Conservation (phyloP, 805 yeast species). For the Wickerhamiella galacta region DNA sequence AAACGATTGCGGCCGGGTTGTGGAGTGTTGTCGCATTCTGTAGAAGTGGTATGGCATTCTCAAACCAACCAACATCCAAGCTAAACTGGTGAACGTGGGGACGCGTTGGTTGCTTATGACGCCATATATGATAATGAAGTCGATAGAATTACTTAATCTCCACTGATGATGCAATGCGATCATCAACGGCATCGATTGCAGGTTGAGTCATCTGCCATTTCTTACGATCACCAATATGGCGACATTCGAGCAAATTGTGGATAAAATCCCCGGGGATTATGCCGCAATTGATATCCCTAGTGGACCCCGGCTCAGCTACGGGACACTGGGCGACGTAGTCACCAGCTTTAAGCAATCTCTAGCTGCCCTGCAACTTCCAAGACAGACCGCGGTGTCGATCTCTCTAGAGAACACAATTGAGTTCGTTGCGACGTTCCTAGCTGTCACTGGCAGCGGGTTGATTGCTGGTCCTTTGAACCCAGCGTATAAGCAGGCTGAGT, state of each 20-base stretch:
- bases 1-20: no score
- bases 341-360: constrained; percentile 28
- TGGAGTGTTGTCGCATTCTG: no score
- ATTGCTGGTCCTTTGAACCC: constrained; percentile 59
- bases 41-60: no score
- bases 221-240: constrained; percentile 3
- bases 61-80: no score
- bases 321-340: constrained; percentile 22
- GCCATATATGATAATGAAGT: no score
- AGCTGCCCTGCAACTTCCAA: constrained; percentile 20
- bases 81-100: no score
- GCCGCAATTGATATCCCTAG: constrained; percentile 29
- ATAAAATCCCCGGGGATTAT: constrained; percentile 6
- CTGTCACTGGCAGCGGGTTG: constrained; percentile 36
- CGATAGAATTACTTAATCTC: no score
- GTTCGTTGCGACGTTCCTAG: constrained; percentile 38
- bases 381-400: constrained; percentile 38
- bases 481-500: constrained; percentile 41
- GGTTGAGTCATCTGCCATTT: no score
- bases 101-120: no score
- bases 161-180: no score
- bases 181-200: no score
- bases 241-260: constrained; percentile 8
- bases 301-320: constrained; percentile 30
- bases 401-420: constrained; percentile 47